Evolutionary conservation across 169 alveolate species (phyloP).

Genomic region (Cryptosporidium muris): DNA sequence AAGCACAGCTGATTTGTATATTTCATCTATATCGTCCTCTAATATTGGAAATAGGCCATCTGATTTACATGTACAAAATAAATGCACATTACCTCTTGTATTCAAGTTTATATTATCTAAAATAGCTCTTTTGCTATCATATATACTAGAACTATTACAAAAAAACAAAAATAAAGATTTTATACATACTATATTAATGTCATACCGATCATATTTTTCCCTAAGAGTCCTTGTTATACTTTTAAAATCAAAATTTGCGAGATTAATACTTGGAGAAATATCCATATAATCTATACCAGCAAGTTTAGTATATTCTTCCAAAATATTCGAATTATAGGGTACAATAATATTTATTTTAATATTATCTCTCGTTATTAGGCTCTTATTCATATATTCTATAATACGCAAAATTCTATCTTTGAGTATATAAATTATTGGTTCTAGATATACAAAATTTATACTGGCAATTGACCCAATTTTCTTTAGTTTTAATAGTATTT

Average conservation of each 20-base stretch:
- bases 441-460: constrained; percentile 23
- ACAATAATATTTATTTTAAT: constrained; percentile 4
- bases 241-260: background rate
- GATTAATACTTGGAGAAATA: background rate
- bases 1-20: background rate
- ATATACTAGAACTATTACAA: too few relatives aligned
- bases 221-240: background rate
- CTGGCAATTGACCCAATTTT: constrained; percentile 4
- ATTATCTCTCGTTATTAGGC: background rate
- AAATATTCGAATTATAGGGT: constrained; percentile 36
- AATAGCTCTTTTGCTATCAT: background rate
- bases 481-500: constrained; percentile 5
- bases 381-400: background rate
- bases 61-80: constrained; percentile 22
- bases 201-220: background rate
- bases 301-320: constrained; percentile 21
- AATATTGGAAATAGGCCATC: background rate
- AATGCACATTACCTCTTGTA: background rate
- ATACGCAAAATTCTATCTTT: background rate
- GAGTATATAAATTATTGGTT: constrained; percentile 29
- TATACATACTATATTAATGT: background rate
- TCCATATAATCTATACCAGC: constrained; percentile 3
- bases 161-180: too few relatives aligned
- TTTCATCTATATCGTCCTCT: constrained; percentile 11
- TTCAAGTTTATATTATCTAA: background rate